A percentile compares a stretch with the other conserved stretches of the same genome.
phyloP scores from a whole-genome alignment of 2,329 filamentous ascomycete genomes.

The Fusarium dimerum region DNA sequence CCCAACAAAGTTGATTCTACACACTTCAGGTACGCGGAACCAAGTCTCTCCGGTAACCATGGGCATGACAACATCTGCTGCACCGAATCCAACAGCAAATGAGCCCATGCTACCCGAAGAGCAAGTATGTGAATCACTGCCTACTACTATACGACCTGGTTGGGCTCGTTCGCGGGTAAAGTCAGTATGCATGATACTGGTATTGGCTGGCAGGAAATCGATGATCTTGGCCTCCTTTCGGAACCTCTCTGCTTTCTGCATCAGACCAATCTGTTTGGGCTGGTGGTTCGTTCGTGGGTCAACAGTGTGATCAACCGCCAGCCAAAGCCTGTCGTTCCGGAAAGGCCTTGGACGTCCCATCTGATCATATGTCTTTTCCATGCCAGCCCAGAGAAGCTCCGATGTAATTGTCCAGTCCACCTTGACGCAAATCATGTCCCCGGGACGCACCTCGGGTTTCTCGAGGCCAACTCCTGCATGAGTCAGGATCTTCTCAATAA shows the following conservation, averaged over 20 bases:
- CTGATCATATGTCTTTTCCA: constrained; percentile 42
- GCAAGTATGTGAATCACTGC: constrained; percentile 49
- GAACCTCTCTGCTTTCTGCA: constrained; percentile 38
- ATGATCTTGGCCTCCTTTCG: constrained; percentile 45
- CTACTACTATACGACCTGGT: constrained; percentile 45
- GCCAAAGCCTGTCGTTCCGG: constrained; percentile 52
- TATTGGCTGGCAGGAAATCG: constrained; percentile 29
- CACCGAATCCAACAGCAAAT: constrained; percentile 47
- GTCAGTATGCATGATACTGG: constrained; percentile 49
- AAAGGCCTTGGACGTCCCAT: constrained; percentile 45
- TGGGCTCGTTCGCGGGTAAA: constrained; percentile 45
- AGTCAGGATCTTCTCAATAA: constrained; percentile 3
- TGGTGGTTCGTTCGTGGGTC: constrained; percentile 43
- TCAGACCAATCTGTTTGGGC: constrained; percentile 38
- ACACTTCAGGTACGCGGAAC: constrained; percentile 46
- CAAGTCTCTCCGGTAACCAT: constrained; percentile 48
- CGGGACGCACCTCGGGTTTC: not conserved
- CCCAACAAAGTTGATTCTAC: constrained; percentile 44
- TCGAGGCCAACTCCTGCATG: constrained; percentile 1
- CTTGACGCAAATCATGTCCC: constrained; percentile 4
- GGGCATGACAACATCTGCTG: constrained; percentile 45
- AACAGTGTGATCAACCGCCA: constrained; percentile 50
- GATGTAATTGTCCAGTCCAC: constrained; percentile 7
- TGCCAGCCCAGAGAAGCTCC: constrained; percentile 25
- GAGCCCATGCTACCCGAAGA: constrained; percentile 42